Evolutionary conservation across 1,284 basidiomycete genomes (phyloP), one percentile per base, ranked within the genome.

Genomic region (Puccinia hordei): DNA sequence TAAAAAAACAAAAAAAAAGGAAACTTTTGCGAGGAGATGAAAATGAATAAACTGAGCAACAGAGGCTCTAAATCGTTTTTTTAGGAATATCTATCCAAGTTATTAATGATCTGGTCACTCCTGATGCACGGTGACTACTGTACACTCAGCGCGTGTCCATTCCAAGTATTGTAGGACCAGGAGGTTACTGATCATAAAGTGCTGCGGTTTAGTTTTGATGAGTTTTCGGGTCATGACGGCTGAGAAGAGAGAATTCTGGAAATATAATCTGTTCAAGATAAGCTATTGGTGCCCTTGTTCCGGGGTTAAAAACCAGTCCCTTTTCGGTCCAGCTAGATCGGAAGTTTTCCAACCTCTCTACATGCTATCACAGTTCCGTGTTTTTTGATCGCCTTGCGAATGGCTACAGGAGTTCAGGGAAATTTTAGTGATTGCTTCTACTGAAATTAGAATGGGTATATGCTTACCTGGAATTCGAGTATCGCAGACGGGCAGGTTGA

Each of bases 401-500:
- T 41, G 30, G n/a, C 76, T 79, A 19, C 38, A 63, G 53, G 9
- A 13, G n/a, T 35, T 5, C 13, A 27, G 24, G 35, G 6, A 35
- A 35, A 33, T 53, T n/a, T n/a, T 63, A 53, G 66, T 3, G 33
- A 49, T 24, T 24, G 15, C 41, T 46, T 33, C 51, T 46, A 49
- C 8, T 49, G 17, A 24, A 8, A 1, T 4, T 15, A 53, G 55
- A 22, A 22, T 30, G n/a, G 19, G 1, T n/a, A 71, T 6, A 15
- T 24, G 46, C 66, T 59, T 59, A 79, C 76, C 65, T 19, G 66
- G 51, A 61, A 53, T 79, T 30, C 76, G 65, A 19, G 51, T 66
- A 49, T 79, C 76, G 46, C 76, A 79, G 3, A 79, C 76, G 33
- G 76, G 76, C 10, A 79, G 38, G 38, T 79, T 68, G 1, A 79